Base-by-base conservation (phyloP, 73 alveolate genomes). In the Paramecium sexaurelia region DNA sequence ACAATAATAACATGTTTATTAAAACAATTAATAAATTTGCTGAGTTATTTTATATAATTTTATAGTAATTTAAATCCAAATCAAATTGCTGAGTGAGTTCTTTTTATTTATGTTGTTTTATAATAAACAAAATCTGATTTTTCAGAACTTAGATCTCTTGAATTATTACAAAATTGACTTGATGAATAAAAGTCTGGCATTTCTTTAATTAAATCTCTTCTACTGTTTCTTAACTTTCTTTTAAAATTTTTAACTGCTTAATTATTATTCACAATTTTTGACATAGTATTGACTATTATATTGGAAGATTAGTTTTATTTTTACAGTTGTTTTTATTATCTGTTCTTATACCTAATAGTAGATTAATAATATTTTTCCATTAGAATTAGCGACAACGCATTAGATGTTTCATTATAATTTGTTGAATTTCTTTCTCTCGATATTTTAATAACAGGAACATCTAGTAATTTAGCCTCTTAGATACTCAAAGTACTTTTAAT, bases 301-400 rank as follows among this genome's bases (percentile, higher is more conserved):
- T 11, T 13, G 0, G 39, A 8, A 2, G 5, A 8, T 29, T 61
- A 6, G 1, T 10, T 6, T n/a, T 61, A 29, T 61, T 61, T 10
- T 22, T 56, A 20, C n/a, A 20, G 5, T 56, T 22, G 26, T 61
- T 61, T 61, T 6, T 6, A 4, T 61, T 61, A 29, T 8, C 45
- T 61, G 11, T 61, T 8, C n/a, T 61, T 9, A 61, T 61, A 61
- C n/a, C 26, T 61, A 11, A 61, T 5, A 2, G 83, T 32, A 6
- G 83, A 61, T 61, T 61, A 61, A n/a, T 61, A 61, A 11, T 61
- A 61, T 61, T 61, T 61, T 61, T 61, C 83, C 83, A 61, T 61
- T 26, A 61, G 43, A 27, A 61, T 61, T 32, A 61, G n/a, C 3
- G 83, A 61, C 13, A 61, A 26, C 1, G 39, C 26, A 61, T 61